These are phyloP conservation scores for Umbelopsis sp. DNA, from an alignment of 371 early-diverging fungal species.

Conservation along the genomic window DNA sequence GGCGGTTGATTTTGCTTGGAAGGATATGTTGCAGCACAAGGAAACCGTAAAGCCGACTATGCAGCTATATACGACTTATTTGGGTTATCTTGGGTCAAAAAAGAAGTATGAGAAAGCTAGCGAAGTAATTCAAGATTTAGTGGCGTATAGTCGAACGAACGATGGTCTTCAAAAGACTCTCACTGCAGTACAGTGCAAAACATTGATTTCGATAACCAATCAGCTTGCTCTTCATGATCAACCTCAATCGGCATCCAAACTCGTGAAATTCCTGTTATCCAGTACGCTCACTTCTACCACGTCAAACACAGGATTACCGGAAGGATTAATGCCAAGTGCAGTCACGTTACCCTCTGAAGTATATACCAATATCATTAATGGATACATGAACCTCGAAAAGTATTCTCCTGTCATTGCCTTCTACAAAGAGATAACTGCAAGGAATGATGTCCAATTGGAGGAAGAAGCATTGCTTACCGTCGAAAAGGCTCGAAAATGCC, in stretches of 20 bases:
- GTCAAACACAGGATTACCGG: neutral
- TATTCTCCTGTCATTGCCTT: neutral
- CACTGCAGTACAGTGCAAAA: neutral
- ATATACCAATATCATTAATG: neutral
- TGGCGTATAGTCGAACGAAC: neutral
- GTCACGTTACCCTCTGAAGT: neutral
- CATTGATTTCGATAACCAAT: neutral
- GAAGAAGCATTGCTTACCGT: neutral
- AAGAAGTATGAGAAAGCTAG: slow-evolving; percentile 7
- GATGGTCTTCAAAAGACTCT: neutral
- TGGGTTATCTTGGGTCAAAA: slow-evolving; percentile 28
- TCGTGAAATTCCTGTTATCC: neutral
- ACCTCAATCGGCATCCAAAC: neutral
- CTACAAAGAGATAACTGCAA: neutral
- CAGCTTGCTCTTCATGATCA: neutral
- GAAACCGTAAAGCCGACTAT: slow-evolving; percentile 33
- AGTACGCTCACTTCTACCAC: neutral
- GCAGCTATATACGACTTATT: slow-evolving; percentile 32
- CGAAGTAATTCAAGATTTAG: neutral
- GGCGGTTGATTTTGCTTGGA: slow-evolving; percentile 49
- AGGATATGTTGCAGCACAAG: slow-evolving; percentile 31
- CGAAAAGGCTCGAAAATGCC: neutral
- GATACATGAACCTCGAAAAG: neutral
- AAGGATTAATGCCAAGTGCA: neutral
- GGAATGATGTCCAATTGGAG: neutral